A percentile compares a stretch with the other conserved stretches of the same genome.
Evolutionary conservation across 768 basidiomycete species (phyloP).

Genomic region (Sporobolomyces pararoseus): DNA sequence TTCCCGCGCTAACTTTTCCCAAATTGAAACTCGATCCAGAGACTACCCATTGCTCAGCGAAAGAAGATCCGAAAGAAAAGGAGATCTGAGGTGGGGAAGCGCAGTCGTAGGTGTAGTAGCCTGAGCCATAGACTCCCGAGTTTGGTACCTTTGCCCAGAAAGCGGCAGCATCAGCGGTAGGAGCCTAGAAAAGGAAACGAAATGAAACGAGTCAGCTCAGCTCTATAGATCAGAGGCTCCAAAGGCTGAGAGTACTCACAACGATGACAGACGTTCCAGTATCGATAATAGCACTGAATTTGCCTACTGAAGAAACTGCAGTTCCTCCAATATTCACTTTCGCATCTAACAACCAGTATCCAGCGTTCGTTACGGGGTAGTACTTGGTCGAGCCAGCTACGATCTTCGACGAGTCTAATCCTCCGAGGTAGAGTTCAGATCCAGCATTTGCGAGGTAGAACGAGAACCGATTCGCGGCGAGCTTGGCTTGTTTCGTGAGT

Average conservation of each 20-base stretch:
- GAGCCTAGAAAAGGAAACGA: conserved; percentile 36
- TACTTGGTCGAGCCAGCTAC: conserved; percentile 46
- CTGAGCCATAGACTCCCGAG: conserved; percentile 40
- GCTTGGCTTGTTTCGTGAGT: conserved; percentile 33
- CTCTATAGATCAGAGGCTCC: too few species aligned
- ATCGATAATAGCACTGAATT: conserved; percentile 46
- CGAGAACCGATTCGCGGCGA: conserved; percentile 40
- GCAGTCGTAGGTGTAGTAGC: conserved; percentile 50
- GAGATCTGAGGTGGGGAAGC: conserved; percentile 49
- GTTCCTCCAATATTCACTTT: conserved; percentile 44
- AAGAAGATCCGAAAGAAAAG: conserved; percentile 54
- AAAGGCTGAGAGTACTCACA: conserved; percentile 13
- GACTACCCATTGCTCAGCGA: conserved; percentile 53
- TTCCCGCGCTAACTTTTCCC: conserved; percentile 46
- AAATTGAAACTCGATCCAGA: conserved; percentile 52
- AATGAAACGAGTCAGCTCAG: not conserved
- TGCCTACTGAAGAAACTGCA: conserved; percentile 41
- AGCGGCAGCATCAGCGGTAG: conserved; percentile 49
- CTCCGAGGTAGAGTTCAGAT: conserved; percentile 50
- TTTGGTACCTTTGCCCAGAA: conserved; percentile 53
- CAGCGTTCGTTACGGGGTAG: conserved; percentile 47
- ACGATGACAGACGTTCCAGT: conserved; percentile 44
- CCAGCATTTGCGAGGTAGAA: conserved; percentile 34
- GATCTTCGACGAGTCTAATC: conserved; percentile 46
- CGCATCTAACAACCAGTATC: conserved; percentile 47